phyloP scores from a whole-genome alignment of 495 filamentous ascomycete species.

The Penicillium odoratum region DNA sequence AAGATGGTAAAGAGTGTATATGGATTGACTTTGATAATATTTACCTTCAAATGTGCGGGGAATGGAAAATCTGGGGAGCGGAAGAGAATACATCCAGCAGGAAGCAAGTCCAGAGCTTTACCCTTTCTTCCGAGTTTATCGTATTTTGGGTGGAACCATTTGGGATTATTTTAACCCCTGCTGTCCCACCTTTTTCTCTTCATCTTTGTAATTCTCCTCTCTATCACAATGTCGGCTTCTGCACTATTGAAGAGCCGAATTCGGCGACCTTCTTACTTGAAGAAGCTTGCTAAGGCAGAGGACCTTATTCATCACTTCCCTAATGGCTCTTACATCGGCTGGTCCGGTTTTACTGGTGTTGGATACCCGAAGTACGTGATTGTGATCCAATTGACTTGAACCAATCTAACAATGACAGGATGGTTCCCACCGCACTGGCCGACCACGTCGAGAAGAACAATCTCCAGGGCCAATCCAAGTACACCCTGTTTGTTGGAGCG shows the following conservation, averaged over 20 bases:
- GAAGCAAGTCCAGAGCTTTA: constrained; percentile 3
- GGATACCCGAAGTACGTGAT: constrained; percentile 80
- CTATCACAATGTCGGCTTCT: constrained; percentile 56
- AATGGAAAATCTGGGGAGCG: constrained; percentile 8
- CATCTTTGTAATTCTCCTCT: constrained; percentile 3
- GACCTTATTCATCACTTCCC: constrained; percentile 81
- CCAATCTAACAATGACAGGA: constrained; percentile 47
- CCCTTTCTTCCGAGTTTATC: constrained; percentile 22
- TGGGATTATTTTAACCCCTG: constrained; percentile 9
- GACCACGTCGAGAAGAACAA: constrained; percentile 89
- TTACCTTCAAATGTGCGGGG: not conserved
- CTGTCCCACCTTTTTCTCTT: constrained; percentile 15
- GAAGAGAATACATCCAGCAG: constrained; percentile 1
- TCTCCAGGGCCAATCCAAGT: constrained; percentile 79
- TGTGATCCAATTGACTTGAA: constrained; percentile 2
- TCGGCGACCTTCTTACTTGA: constrained; percentile 71
- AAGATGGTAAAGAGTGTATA: not conserved
- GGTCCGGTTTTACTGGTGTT: constrained; percentile 90
- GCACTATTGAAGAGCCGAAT: constrained; percentile 75
- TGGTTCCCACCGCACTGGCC: constrained; percentile 79
- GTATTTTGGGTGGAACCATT: not conserved
- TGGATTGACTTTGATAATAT: too few species aligned
- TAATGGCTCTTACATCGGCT: constrained; percentile 79
- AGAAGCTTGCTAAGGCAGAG: constrained; percentile 75
- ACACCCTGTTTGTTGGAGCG: constrained; percentile 85